Evolutionary conservation across 192 early-diverging fungal species (phyloP).

Genomic region (Linnemannia hyalina): DNA sequence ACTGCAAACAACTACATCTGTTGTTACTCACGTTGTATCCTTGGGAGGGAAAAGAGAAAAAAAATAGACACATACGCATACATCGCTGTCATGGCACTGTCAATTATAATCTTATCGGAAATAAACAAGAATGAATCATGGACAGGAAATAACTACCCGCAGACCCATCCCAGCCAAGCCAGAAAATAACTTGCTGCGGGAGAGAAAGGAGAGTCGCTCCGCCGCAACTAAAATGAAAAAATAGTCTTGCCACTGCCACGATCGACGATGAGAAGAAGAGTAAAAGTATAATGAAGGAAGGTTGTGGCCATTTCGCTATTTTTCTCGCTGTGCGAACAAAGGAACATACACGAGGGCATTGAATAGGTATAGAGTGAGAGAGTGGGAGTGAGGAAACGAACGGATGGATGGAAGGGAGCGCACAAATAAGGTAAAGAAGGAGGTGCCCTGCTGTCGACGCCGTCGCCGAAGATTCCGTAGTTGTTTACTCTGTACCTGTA

Average conservation of each 20-base stretch:
- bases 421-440: background rate
- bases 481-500: background rate
- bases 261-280: too few species aligned
- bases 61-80: background rate
- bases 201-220: too few species aligned
- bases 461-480: slow-evolving; percentile 5
- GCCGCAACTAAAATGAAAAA: too few species aligned
- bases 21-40: background rate
- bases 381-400: background rate
- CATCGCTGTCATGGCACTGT: background rate
- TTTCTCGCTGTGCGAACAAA: too few species aligned
- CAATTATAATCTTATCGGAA: background rate
- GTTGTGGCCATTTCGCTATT: too few species aligned
- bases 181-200: background rate
- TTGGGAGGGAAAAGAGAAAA: background rate
- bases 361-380: background rate
- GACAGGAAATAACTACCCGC: slow-evolving; percentile 2
- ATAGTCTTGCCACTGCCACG: too few species aligned
- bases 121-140: slow-evolving; percentile 11
- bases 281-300: too few species aligned
- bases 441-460: background rate
- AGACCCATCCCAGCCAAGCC: background rate
- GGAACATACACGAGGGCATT: background rate
- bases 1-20: background rate
- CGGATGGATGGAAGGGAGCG: background rate